Conservation (phyloP, 331 rosid species). For the Malus hybrid region DNA sequence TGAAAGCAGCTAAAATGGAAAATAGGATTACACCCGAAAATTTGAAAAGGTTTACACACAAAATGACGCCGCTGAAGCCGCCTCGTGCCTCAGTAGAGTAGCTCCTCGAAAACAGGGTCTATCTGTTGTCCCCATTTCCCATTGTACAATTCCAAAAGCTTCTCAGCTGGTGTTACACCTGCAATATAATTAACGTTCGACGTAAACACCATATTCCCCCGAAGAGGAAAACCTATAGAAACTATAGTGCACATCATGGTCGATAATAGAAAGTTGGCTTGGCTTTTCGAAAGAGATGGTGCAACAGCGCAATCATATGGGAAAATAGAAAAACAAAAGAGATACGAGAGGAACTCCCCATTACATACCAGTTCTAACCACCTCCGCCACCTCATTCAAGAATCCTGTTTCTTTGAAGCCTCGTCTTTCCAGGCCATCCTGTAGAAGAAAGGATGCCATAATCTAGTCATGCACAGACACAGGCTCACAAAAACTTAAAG, state of each 20-base stretch:
- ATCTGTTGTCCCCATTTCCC: constrained; percentile 78
- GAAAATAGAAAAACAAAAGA: neutral
- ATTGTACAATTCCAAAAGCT: constrained; percentile 68
- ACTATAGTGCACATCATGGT: neutral
- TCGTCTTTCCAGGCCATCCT: constrained; percentile 96
- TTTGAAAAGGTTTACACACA: neutral
- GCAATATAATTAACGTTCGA: constrained; percentile 10
- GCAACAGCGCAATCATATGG: neutral
- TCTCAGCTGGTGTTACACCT: constrained; percentile 93
- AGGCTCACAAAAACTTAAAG: neutral
- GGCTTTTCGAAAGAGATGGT: neutral
- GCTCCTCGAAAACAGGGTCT: constrained; percentile 87
- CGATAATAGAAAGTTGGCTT: neutral
- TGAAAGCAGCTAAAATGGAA: constrained; percentile 19
- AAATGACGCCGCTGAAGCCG: constrained; percentile 18
- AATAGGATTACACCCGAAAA: constrained; percentile 15
- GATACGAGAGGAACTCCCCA: neutral
- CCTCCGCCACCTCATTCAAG: constrained; percentile 84
- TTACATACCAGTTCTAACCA: constrained; percentile 68
- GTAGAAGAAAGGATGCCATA: constrained; percentile 8
- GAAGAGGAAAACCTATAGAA: neutral
- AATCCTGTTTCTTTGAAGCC: constrained; percentile 87
- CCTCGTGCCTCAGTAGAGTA: constrained; percentile 55
- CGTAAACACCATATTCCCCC: neutral
- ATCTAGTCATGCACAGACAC: neutral